These are phyloP conservation scores for Metschnikowia vanudenii DNA, from an alignment of 805 yeast genomes.

Conservation along the genomic window DNA sequence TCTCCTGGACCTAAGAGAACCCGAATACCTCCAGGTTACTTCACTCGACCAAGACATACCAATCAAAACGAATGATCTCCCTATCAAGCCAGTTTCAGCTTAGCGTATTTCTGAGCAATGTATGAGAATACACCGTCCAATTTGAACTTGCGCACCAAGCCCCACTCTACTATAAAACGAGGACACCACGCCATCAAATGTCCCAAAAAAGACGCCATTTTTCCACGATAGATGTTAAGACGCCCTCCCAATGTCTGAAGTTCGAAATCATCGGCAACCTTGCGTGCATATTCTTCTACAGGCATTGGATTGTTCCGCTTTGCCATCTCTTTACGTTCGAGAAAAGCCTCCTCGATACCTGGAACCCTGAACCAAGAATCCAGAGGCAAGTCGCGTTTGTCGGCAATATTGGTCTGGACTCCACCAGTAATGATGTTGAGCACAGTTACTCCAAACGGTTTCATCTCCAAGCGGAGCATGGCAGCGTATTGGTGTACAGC, in stretches of 20 bases:
- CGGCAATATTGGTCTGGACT: conserved; percentile 68
- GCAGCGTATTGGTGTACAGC: conserved; percentile 74
- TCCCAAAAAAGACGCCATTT: conserved; percentile 38
- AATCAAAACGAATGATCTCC: background rate
- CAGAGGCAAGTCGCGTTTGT: conserved; percentile 57
- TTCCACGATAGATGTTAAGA: conserved; percentile 59
- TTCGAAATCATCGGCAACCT: conserved; percentile 52
- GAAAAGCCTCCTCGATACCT: conserved; percentile 50
- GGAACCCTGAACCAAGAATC: conserved; percentile 51
- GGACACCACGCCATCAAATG: conserved; percentile 43
- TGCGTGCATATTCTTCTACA: conserved; percentile 55
- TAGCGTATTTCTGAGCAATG: conserved; percentile 23
- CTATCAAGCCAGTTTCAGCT: conserved; percentile 1
- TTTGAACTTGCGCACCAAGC: conserved; percentile 37
- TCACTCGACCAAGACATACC: no score
- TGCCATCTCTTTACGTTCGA: conserved; percentile 57
- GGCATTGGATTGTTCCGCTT: conserved; percentile 56
- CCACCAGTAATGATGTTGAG: conserved; percentile 74
- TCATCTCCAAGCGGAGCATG: conserved; percentile 61
- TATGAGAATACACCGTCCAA: conserved; percentile 27
- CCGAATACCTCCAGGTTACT: no score
- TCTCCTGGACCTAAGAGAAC: no score
- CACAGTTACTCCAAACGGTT: conserved; percentile 70
- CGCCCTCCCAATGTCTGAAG: conserved; percentile 30
- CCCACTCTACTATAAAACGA: conserved; percentile 43